These are phyloP conservation scores for Avicennia marina DNA, from an alignment of 257 asterid species.

Conservation along the genomic window DNA sequence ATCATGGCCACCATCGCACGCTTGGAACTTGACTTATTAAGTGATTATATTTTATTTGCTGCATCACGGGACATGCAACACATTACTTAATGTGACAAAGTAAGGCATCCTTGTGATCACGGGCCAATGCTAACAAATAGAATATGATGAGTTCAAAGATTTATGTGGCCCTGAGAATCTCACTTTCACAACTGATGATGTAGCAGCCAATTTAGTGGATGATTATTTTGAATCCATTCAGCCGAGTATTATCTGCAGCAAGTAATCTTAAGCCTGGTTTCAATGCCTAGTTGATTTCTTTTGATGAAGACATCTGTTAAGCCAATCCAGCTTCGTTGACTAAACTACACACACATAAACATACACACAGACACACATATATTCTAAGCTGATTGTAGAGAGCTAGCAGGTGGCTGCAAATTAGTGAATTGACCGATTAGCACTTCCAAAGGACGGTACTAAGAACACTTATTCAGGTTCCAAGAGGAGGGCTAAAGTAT, in stretches of 20 bases:
- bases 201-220: conserved; percentile 14
- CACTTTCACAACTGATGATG: conserved; percentile 16
- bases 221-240: neutral
- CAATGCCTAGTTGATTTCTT: neutral
- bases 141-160: conserved; percentile 27
- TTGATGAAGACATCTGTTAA: neutral
- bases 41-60: neutral
- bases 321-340: neutral
- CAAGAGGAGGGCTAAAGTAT: no score
- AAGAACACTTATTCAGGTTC: no score
- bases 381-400: neutral
- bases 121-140: conserved; percentile 17
- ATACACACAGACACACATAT: no score
- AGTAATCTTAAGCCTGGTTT: neutral
- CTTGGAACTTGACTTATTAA: conserved; percentile 28
- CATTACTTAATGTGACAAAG: conserved; percentile 3
- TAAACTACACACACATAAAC: no score
- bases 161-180: conserved; percentile 34
- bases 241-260: neutral
- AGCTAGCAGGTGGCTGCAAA: neutral
- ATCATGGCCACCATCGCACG: conserved; percentile 46
- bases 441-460: neutral
- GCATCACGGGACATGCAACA: neutral
- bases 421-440: neutral
- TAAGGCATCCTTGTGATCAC: conserved; percentile 19